Percentiles rank a stretch among this genome's conserved stretches.
Conservation (phyloP, 352 stramenopile genomes). For the Globisporangium cystogenes region DNA sequence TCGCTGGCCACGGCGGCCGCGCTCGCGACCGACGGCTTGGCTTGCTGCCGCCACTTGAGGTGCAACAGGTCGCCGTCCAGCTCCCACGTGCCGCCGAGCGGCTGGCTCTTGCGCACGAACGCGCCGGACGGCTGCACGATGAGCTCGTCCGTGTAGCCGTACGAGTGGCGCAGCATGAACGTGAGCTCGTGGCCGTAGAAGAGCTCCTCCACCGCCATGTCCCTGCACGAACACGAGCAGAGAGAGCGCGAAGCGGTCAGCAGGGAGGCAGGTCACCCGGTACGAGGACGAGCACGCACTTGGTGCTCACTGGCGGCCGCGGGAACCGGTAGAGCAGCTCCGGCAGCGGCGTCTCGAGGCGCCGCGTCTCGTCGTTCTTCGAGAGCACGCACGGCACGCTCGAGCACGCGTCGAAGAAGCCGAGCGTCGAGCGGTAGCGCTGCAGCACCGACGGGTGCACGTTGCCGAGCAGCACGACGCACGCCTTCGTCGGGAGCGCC, state of each 20-base stretch:
- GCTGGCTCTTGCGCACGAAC: constrained; percentile 68
- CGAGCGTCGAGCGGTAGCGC: constrained; percentile 53
- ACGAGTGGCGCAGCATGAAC: constrained; percentile 71
- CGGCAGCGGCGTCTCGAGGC: constrained; percentile 49
- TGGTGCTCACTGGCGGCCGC: constrained; percentile 51
- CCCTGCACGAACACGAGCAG: constrained; percentile 14
- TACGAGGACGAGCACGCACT: constrained; percentile 20
- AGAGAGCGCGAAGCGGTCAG: neutral
- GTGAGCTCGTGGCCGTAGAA: constrained; percentile 79
- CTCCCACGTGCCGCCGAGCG: constrained; percentile 65
- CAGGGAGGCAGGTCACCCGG: neutral
- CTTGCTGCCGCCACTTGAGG: constrained; percentile 57
- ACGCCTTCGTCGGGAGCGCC: constrained; percentile 52
- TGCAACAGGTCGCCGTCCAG: constrained; percentile 78
- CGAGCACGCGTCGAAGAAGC: constrained; percentile 72
- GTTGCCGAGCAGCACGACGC: constrained; percentile 60
- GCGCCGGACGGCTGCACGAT: constrained; percentile 45
- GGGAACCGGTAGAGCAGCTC: constrained; percentile 74
- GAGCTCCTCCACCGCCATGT: constrained; percentile 49
- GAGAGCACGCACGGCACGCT: constrained; percentile 60
- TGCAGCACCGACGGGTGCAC: constrained; percentile 69
- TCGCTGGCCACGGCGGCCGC: neutral
- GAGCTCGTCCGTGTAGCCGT: constrained; percentile 74
- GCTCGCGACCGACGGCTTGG: constrained; percentile 7
- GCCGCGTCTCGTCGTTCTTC: constrained; percentile 49